Conservation (phyloP, 306 rosid genomes). For the Carpinus viminea region DNA sequence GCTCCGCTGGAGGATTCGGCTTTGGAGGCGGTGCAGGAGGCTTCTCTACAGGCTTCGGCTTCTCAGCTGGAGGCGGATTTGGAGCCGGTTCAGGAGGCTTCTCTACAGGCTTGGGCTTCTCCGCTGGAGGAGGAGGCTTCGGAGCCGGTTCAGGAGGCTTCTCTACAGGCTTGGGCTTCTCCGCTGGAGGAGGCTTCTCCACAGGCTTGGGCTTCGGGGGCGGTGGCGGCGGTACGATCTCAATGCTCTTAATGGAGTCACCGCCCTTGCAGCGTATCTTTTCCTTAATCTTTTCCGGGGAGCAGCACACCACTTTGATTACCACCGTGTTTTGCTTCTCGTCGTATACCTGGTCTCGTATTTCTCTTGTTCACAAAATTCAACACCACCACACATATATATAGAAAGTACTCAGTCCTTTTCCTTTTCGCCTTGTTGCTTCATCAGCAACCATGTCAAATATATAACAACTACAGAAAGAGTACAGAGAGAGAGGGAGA, state of each 20-base stretch:
- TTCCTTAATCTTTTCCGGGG: constrained; percentile 72
- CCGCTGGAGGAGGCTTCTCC: not conserved
- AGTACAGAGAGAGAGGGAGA: constrained; percentile 4
- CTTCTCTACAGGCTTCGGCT: not conserved
- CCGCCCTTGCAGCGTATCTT: constrained; percentile 62
- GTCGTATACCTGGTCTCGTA: constrained; percentile 65
- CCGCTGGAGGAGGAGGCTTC: not conserved
- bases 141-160: constrained; percentile 7
- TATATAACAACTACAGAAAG: not conserved
- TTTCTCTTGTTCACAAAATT: constrained; percentile 65
- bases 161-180: not conserved
- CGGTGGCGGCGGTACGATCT: constrained; percentile 48
- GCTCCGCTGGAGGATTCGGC: not conserved
- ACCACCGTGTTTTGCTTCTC: constrained; percentile 55
- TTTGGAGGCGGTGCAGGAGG: not conserved
- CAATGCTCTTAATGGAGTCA: constrained; percentile 58
- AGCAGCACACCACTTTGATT: constrained; percentile 70
- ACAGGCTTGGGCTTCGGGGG: constrained; percentile 13
- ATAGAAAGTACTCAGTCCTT: constrained; percentile 40
- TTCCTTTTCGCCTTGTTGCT: not conserved
- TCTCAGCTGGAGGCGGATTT: too few species aligned
- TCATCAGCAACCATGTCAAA: not conserved
- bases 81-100: not conserved
- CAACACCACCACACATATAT: constrained; percentile 5
- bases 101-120: not conserved